Base-by-base conservation (phyloP, 2,329 filamentous ascomycete genomes). In the Apiospora rasikravindrae region DNA sequence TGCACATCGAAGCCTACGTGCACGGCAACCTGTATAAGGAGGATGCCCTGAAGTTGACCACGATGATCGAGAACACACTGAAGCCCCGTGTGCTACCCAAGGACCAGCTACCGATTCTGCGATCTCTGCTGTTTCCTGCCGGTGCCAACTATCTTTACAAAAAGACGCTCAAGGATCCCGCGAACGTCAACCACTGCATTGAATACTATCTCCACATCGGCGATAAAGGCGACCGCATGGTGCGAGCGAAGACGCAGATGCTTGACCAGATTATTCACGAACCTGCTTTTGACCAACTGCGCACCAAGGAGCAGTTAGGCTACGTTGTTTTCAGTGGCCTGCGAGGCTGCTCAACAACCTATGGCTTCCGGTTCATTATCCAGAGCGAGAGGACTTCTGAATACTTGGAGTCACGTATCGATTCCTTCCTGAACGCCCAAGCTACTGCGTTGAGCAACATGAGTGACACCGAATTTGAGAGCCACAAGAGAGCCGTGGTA, bases 11-110 rank as follows among this genome's bases (percentile, higher is more conserved):
- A 81, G 88, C 95, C 2, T 89, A 98, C 71, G 93, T 92, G 0
- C 95, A 98, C 77, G 96, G 96, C 70, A 99, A 99, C 81, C 81
- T 99, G 71, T 95, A 97, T 86, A 97, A 95, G 83, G 94, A 97
- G 80, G 96, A 99, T 79, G 95, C 94, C 0, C 86, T 98, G 71
- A 93, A 92, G 80, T 33, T 98, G 80, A 96, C 94, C 0, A 91
- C 96, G 75, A 88, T 97, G 77, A 88, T 98, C 37, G 94, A 97
- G 81, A 90, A 88, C 7, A 94, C 89, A 0, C 83, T 99, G 67
- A 92, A 93, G 80, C 92, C 95, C 16, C 90, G 92, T 42, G 83
- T 88, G 24, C 85, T 98, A 24, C 93, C 95, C 4, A 88, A 88
- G 61, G 89, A 91, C 33, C 94, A 98, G 80, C 96, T 94, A 91